phyloP scores from a whole-genome alignment of 108 stramenopile genomes.

The Licmophora abbreviata region DNA sequence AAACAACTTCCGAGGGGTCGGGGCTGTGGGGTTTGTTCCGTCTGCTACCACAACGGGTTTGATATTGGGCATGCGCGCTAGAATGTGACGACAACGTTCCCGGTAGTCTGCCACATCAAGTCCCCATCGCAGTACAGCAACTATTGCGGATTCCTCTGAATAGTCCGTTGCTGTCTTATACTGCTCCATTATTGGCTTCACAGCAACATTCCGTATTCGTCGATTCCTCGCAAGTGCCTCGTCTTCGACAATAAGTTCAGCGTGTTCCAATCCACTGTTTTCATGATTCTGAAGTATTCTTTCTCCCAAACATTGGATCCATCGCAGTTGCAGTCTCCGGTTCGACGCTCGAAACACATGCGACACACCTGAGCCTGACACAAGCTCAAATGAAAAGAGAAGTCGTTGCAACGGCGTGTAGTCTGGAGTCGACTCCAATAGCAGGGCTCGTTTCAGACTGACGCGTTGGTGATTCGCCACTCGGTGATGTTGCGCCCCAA shows the following conservation, averaged over 20 bases:
- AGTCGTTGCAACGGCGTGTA: slow-evolving; percentile 21
- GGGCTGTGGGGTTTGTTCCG: not conserved
- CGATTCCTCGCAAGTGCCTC: slow-evolving; percentile 25
- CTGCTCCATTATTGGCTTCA: slow-evolving; percentile 6
- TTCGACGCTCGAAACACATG: slow-evolving; percentile 32
- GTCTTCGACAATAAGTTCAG: slow-evolving; percentile 34
- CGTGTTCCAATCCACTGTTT: slow-evolving; percentile 29
- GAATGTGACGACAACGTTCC: slow-evolving; percentile 33
- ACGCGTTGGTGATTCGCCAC: slow-evolving; percentile 22
- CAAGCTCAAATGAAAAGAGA: slow-evolving; percentile 32
- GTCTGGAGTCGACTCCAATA: slow-evolving; percentile 27
- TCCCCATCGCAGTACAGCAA: slow-evolving; percentile 18
- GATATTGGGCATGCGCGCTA: slow-evolving; percentile 17
- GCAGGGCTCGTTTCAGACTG: slow-evolving; percentile 20
- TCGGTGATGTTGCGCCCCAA: not conserved
- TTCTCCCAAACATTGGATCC: slow-evolving; percentile 22
- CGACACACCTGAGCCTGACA: slow-evolving; percentile 14
- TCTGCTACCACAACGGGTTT: slow-evolving; percentile 14
- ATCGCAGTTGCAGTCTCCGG: slow-evolving; percentile 13
- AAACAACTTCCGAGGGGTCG: not conserved
- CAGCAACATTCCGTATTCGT: slow-evolving; percentile 17
- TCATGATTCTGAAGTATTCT: slow-evolving; percentile 31
- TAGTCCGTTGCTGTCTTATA: not conserved
- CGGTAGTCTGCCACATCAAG: slow-evolving; percentile 30
- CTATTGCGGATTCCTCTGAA: not conserved